Base-by-base conservation (phyloP, 139 green algal species). In the Closterium sp. region DNA sequence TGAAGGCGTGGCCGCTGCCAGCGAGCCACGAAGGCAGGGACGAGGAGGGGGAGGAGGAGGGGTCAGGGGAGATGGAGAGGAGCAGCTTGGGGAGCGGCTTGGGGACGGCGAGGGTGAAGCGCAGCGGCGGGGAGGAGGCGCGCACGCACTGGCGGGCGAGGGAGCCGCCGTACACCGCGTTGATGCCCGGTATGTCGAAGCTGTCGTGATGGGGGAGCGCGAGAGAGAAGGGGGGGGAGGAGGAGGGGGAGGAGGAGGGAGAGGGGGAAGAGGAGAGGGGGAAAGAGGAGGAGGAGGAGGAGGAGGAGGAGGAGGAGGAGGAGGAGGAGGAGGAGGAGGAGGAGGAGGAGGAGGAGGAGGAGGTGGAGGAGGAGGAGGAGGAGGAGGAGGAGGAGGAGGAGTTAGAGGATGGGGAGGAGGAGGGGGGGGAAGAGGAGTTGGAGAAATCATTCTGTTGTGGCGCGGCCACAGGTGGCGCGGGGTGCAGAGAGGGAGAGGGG, bases 181-280 rank as follows among this genome's bases (percentile, higher is more conserved):
- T 10, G 10, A 31, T 32, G 38, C 30, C 36, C n/a, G n/a, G 86
- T 89, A 23, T 23, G n/a, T 23, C 87, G 86, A 33, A 33, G 16
- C 23, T 23, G 23, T 69, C 30, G n/a, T 32, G 30, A 33, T 89
- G 7, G 8, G 33, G 87, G 87, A 76, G 2, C 33, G 87, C 3
- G 87, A 87, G 25, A 33, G 38, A 16, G 87, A 31, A 87, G 33
- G 87, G 25, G 69, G 4, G 6, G 36, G 36, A 2, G 34, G 33
- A 3, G 35, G 87, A 38, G 86, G 43, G 9, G 43, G 43, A 9
- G 43, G 43, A 25, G 10, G 43, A 9, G 9, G 64, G 9, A 32
- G 32, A 84, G 86, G 86, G 9, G 86, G 86, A 35, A 90, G 86
- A 30, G 86, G 86, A 7, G 30, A n/a, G n/a, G n/a, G n/a, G n/a